Conservation (phyloP, 805 yeast species). For the Lipomyces lipofer region DNA sequence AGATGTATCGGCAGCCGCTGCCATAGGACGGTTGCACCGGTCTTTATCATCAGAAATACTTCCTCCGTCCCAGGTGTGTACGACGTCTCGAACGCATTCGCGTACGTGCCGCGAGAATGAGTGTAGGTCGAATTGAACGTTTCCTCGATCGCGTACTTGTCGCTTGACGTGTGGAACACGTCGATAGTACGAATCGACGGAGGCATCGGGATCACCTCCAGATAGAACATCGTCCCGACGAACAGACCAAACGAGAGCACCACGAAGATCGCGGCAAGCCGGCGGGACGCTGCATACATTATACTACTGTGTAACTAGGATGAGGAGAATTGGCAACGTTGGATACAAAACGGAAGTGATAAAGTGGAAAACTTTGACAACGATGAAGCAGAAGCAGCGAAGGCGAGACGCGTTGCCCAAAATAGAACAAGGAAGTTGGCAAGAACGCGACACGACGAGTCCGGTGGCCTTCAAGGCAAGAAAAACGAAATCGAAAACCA, state of each 20-base stretch:
- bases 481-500: no score
- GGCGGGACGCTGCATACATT: neutral
- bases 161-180: neutral
- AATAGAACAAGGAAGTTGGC: no score
- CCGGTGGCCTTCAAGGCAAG: no score
- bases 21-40: slow-evolving; percentile 42
- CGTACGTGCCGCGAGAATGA: slow-evolving; percentile 8
- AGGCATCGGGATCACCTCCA: neutral
- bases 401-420: no score
- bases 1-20: slow-evolving; percentile 42
- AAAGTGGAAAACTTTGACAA: no score
- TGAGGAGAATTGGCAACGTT: no score
- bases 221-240: neutral
- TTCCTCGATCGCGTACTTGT: neutral
- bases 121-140: slow-evolving; percentile 1
- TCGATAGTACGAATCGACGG: neutral
- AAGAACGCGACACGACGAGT: no score
- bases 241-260: neutral
- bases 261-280: neutral
- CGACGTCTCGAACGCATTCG: slow-evolving; percentile 4
- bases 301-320: no score
- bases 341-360: no score
- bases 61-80: slow-evolving; percentile 25
- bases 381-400: no score
- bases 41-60: slow-evolving; percentile 41